phyloP scores from a whole-genome alignment of 2,329 filamentous ascomycete genomes.

The Talaromyces sp. region DNA sequence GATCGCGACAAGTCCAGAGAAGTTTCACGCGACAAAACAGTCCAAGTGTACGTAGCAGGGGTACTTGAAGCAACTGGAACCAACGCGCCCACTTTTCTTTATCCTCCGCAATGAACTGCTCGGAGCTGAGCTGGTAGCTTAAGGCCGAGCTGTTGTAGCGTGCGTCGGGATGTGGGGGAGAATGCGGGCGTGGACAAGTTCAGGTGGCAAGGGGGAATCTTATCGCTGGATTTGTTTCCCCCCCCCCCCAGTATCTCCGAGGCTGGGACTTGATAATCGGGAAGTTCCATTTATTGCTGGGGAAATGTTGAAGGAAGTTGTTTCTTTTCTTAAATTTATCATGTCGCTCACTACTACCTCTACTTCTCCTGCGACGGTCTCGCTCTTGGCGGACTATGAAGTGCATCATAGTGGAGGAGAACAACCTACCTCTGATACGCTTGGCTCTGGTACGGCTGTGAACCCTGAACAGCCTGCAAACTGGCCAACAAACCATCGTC shows the following conservation, averaged over 20 bases:
- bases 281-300: background rate
- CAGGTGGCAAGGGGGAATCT: background rate
- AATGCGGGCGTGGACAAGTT: slow-evolving; percentile 7
- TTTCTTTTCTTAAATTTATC: slow-evolving; percentile 7
- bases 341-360: slow-evolving; percentile 25
- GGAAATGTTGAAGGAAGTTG: background rate
- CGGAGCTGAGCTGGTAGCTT: slow-evolving; percentile 2
- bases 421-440: background rate
- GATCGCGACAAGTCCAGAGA: background rate
- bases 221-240: too few relatives aligned
- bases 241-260: background rate
- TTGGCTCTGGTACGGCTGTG: background rate
- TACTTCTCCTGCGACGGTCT: slow-evolving; percentile 22
- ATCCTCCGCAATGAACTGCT: slow-evolving; percentile 1
- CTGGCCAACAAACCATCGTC: slow-evolving; percentile 54
- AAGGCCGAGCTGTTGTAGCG: background rate
- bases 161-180: slow-evolving; percentile 31
- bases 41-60: background rate
- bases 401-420: slow-evolving; percentile 26
- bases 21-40: background rate
- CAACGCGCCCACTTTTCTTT: background rate
- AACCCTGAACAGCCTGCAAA: slow-evolving; percentile 20
- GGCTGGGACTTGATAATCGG: background rate
- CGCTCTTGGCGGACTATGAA: slow-evolving; percentile 32
- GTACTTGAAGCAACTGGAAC: background rate